Conservation (phyloP, 2,329 filamentous ascomycete genomes). For the Lithohypha guttulata region DNA sequence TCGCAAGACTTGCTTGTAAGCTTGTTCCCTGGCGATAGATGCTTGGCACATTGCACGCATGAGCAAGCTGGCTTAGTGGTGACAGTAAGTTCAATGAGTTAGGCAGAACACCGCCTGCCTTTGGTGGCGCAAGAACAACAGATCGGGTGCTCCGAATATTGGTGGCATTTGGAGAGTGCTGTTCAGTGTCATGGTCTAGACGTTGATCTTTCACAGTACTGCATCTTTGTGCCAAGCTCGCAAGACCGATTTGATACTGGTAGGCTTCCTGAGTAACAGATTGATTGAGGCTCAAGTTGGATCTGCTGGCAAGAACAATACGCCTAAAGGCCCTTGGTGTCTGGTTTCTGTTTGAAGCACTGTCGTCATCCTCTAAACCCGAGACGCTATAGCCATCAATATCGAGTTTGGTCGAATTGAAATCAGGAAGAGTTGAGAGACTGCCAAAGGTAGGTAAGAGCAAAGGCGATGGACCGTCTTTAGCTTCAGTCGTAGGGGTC, state of each 20-base stretch:
- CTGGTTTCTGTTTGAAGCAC: background rate
- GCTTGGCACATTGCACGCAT: conserved; percentile 9
- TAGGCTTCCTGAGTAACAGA: conserved; percentile 17
- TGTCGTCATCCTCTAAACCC: conserved; percentile 11
- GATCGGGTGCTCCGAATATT: background rate
- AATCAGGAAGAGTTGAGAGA: conserved; percentile 12
- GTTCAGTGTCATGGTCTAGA: background rate
- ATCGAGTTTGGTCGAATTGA: conserved; percentile 12
- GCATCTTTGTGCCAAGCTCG: conserved; percentile 1
- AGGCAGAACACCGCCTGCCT: background rate
- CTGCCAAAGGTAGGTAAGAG: conserved; percentile 11
- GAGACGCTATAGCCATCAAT: conserved; percentile 14
- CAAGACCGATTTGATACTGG: conserved; percentile 11
- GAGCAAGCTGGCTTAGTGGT: conserved; percentile 9
- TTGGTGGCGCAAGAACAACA: background rate
- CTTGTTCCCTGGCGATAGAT: conserved; percentile 10
- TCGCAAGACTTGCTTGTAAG: conserved; percentile 12
- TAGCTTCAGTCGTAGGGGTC: conserved; percentile 17
- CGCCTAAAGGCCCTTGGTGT: background rate
- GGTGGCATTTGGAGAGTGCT: no score
- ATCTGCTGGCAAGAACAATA: background rate
- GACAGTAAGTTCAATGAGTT: conserved; percentile 4
- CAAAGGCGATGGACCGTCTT: conserved; percentile 10
- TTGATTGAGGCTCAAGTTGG: conserved; percentile 16
- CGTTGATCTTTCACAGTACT: background rate